Base-by-base conservation (phyloP, 441 rosid species). In the Theobroma grandiflorum region DNA sequence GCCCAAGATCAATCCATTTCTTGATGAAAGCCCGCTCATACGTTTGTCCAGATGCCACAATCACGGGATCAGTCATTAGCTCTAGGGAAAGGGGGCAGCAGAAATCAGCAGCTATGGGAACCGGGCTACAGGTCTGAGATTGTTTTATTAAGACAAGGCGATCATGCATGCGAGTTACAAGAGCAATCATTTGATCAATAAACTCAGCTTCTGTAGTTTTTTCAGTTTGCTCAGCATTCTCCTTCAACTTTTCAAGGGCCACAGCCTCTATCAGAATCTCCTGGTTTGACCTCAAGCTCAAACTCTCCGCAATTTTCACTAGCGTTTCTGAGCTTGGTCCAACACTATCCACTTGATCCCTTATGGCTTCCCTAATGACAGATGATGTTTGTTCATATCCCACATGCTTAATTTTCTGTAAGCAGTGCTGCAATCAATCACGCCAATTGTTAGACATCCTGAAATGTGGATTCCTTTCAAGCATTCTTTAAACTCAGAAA, bases 31-130 rank as follows among this genome's bases (percentile, higher is more conserved):
- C 93, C 53, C 95, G 89, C 84, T 97, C 99, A 62, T 95, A 97
- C 42, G 99, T 97, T 82, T 97, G 98, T 78, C 99, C 99, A 20
- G 99, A 93, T 59, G 93, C 87, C 55, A 97, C 97, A 75, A 95
- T 95, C 71, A 97, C 99, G 45, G 99, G 99, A 89, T 97, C 98
- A 43, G 91, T 93, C 99, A 97, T 97, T 88, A 95, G 90, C 85
- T 93, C 95, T 45, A 97, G 98, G 8, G 99, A 95, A 4, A 97
- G 91, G 65, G 99, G 98, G 72, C 99, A 97, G 80, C 97, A 89
- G 68, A 92, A 95, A 83, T 95, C 99, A 47, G 93, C 59, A 75
- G 99, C 99, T 61, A 94, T 92, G 58, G 93, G 85, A 71, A 93
- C 90, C 0, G 93, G 91, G 81, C 92, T 88, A 71, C 49, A 61